Base-by-base conservation (phyloP, 139 green algal species). In the Volvox reticuliferus region DNA sequence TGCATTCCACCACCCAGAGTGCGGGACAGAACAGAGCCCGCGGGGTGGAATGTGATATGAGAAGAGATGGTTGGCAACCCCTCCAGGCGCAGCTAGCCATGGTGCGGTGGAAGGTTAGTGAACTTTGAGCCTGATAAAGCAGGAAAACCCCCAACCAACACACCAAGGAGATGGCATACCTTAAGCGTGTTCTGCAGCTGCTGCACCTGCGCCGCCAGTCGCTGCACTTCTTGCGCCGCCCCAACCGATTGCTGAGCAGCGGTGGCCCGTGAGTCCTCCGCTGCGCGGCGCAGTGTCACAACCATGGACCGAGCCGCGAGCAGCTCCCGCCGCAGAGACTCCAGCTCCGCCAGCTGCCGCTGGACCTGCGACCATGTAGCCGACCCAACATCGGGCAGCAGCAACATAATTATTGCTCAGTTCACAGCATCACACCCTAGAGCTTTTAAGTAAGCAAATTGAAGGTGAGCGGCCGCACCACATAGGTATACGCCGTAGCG, bases 151-250 rank as follows among this genome's bases (percentile, higher is more conserved):
- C 44, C 44, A 9, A 9, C 5, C 65, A 73, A 73, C 65, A 12
- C 65, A 73, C 5, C 6, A 73, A 73, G 21, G 44, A 55, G 65
- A 24, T 24, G 21, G 16, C 85, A 19, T 79, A 91, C 80, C 75
- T 80, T 18, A 26, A 94, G 86, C 32, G 82, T 65, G n/a, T 89
- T 73, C 75, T 91, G 86, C 89, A 93, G 92, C 67, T 28, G 61
- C 19, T 97, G 95, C 80, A 94, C 85, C 95, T 97, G 94, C 61
- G 21, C 68, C 35, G 68, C 28, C 35, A 91, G 68, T n/a, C 35
- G 19, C 62, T 77, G 35, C 79, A 87, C 91, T 65, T 93, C 81
- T 1, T 44, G 71, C n/a, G 62, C 73, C n/a, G 91, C 91, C 12
- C 32, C 81, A 13, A 33, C 32, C 28, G 62, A 65, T 63, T 91